Evolutionary conservation across 2,329 filamentous ascomycete species (phyloP), one percentile per base, ranked within the genome.

Genomic region (Tolypocladium ovalisporum): DNA sequence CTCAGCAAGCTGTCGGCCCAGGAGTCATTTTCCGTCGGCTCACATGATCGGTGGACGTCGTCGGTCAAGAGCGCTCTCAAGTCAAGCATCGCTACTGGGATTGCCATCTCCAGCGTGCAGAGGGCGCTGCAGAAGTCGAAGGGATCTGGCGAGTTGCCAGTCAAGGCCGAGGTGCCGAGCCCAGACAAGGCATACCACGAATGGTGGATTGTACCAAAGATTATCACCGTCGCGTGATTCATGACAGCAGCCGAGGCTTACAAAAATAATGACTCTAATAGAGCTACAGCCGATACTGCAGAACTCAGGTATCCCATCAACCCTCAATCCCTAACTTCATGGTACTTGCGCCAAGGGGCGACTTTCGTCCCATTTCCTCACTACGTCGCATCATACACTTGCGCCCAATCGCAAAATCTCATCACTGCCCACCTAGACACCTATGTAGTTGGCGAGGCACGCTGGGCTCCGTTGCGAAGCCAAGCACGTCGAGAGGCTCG

Each of bases 21-120:
- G 56, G 79, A 82, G 39, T 77, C 80, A 1, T 86, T 84, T 60
- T 79, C 77, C 12, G 73, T 77, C 35, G 78, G 79, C 12, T 80
- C 78, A 51, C 79, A 87, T 63, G 80, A 79, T 13, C 79, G 82
- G 57, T 91, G 87, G 86, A 67, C 79, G 22, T 74, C 73, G 27
- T 77, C 82, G 27, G 75, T 81, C 13, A 86, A 83, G 68, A 78
- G 81, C 59, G 80, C 79, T 12, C 76, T 88, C 64, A 84, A 84
- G 65, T 83, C 87, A n/a, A 87, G 84, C 62, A 90, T 92, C 60
- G 84, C 83, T 10, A 78, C 86, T 1, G 83, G 83, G 7, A 80
- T 91, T 61, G 82, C 85, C 0, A 79, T 89, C 49, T 78, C 79
- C 29, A 77, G 76, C 1, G 69, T 88, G 53, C 80, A 79, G 64